These are phyloP conservation scores for Termitomyces sp. DNA, from an alignment of 768 basidiomycete species.

Conservation along the genomic window DNA sequence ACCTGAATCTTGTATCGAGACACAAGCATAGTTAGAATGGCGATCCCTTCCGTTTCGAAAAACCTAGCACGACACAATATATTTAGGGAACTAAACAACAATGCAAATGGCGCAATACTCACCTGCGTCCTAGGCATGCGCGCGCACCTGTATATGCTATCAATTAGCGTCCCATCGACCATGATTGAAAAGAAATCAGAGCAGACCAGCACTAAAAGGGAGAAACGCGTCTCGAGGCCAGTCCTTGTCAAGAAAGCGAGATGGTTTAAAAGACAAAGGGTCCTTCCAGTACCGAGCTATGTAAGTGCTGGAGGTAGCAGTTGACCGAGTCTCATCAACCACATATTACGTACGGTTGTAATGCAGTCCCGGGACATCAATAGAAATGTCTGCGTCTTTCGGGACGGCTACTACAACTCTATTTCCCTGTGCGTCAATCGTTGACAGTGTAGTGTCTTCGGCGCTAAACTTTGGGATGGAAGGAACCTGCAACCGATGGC, in stretches of 20 bases:
- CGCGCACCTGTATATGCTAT: slow-evolving; percentile 26
- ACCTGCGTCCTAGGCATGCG: slow-evolving; percentile 41
- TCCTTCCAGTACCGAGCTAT: slow-evolving; percentile 53
- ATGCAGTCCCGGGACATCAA: slow-evolving; percentile 37
- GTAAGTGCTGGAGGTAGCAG: background rate
- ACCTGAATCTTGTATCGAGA: slow-evolving; percentile 40
- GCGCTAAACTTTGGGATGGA: slow-evolving; percentile 37
- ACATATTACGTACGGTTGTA: slow-evolving; percentile 37
- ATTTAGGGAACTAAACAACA: background rate
- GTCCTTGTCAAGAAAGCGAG: slow-evolving; percentile 41
- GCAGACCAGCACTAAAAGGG: slow-evolving; percentile 41
- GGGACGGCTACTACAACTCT: slow-evolving; percentile 34
- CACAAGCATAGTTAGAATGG: slow-evolving; percentile 44
- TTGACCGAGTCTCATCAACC: background rate
- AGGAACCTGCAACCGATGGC: slow-evolving; percentile 22
- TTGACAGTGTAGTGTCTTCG: slow-evolving; percentile 38
- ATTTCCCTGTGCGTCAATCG: slow-evolving; percentile 30
- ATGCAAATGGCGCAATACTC: background rate
- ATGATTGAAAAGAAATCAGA: background rate
- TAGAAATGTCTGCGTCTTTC: slow-evolving; percentile 29
- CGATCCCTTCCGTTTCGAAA: slow-evolving; percentile 47
- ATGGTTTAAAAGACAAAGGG: slow-evolving; percentile 38
- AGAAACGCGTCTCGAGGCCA: slow-evolving; percentile 51
- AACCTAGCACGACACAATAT: slow-evolving; percentile 24
- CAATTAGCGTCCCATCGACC: background rate